Percentiles rank a stretch among this genome's conserved stretches.
These are phyloP conservation scores for Amesomyces nigricolor DNA, from an alignment of 2,329 filamentous ascomycete genomes.

Conservation along the genomic window DNA sequence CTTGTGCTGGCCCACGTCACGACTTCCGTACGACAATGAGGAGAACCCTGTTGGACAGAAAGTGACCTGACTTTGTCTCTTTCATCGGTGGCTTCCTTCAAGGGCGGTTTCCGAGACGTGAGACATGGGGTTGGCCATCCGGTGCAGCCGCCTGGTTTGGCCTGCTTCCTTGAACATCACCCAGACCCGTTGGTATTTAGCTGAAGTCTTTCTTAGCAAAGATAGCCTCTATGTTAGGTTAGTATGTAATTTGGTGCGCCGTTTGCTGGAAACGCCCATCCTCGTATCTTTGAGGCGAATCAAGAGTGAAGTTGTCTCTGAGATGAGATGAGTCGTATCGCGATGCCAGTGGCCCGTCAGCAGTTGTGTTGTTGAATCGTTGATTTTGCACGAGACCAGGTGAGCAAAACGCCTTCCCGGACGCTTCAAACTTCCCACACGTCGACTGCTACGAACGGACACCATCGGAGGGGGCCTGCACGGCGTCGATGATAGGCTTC, in stretches of 20 bases:
- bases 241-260: no score
- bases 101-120: not conserved
- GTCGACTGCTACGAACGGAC: slow-evolving; percentile 10
- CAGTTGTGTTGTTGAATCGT: no score
- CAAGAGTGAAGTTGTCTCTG: no score
- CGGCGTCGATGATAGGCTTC: slow-evolving; percentile 29
- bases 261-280: no score
- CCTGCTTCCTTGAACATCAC: not conserved
- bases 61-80: not conserved
- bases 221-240: no score
- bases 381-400: no score
- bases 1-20: slow-evolving; percentile 3
- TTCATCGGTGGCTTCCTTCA: no score
- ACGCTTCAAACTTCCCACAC: not conserved
- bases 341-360: no score
- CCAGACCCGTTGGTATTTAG: not conserved
- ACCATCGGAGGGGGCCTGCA: slow-evolving; percentile 19
- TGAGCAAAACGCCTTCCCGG: no score
- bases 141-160: not conserved
- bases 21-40: not conserved
- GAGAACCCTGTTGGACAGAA: not conserved
- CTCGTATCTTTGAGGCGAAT: no score
- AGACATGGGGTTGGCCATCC: not conserved
- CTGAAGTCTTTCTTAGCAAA: not conserved
- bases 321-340: no score